Percentiles rank a stretch among this genome's conserved stretches.
Evolutionary conservation across 495 filamentous ascomycete genomes (phyloP).

Genomic region (Penicillium mononematosum): DNA sequence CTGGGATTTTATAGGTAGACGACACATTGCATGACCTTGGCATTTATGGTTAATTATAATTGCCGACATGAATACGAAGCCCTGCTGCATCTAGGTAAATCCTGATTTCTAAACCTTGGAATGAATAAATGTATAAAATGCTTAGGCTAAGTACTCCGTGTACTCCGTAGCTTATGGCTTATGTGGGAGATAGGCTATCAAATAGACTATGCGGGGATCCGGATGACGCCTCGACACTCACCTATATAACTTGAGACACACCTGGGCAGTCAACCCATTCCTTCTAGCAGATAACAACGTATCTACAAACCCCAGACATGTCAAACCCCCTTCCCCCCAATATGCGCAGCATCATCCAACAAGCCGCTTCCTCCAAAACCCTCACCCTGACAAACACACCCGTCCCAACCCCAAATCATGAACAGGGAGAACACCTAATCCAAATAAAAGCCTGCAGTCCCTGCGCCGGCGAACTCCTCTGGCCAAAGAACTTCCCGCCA

Average conservation of each 20-base stretch:
- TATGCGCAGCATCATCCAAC: not conserved
- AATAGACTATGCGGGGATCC: conserved; percentile 5
- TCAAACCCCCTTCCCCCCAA: not conserved
- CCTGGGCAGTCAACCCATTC: not conserved
- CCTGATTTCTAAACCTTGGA: too few species aligned
- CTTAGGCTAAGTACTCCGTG: not conserved
- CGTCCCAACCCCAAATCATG: conserved; percentile 22
- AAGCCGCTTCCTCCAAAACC: conserved; percentile 9
- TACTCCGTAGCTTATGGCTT: not conserved
- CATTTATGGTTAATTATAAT: not conserved
- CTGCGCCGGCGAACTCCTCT: conserved; percentile 55
- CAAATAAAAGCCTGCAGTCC: conserved; percentile 49
- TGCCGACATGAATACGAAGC: not conserved
- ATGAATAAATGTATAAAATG: not conserved
- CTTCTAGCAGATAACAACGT: not conserved
- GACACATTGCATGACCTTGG: too few species aligned
- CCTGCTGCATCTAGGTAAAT: not conserved
- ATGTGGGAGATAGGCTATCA: conserved; percentile 6
- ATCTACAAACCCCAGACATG: not conserved
- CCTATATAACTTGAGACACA: not conserved
- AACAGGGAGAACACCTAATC: conserved; percentile 49
- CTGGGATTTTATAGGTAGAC: too few species aligned
- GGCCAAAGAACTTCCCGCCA: conserved; percentile 45
- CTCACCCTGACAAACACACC: conserved; percentile 17
- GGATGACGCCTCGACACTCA: not conserved